phyloP scores from a whole-genome alignment of 176 grass and related monocot species.

The Cenchrus purpureus region DNA sequence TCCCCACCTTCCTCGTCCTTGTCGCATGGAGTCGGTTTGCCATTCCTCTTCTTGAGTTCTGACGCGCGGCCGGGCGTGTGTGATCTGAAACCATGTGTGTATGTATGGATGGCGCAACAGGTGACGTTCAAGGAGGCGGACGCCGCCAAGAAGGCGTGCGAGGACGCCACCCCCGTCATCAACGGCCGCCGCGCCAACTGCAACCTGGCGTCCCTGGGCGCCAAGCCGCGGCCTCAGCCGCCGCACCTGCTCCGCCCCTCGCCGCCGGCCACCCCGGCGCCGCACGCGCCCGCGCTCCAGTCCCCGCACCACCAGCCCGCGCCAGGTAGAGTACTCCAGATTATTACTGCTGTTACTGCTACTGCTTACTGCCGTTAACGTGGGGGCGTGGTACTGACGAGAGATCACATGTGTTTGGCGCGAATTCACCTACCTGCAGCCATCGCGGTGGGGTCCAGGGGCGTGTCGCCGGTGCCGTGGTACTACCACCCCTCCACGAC shows the following conservation, averaged over 20 bases:
- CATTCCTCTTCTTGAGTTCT: neutral
- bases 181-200: conserved; percentile 98
- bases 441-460: conserved; percentile 70
- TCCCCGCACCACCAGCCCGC: conserved; percentile 59
- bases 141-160: conserved; percentile 93
- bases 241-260: conserved; percentile 61
- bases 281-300: conserved; percentile 47
- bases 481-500: conserved; percentile 84
- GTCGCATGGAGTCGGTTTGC: neutral
- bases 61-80: neutral
- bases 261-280: conserved; percentile 61
- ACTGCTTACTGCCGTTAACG: neutral
- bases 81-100: neutral
- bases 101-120: conserved; percentile 20
- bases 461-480: conserved; percentile 77
- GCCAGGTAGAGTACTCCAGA: conserved; percentile 29
- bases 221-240: conserved; percentile 66
- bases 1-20: neutral
- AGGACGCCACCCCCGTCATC: conserved; percentile 84
- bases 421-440: conserved; percentile 48
- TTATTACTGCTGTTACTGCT: neutral
- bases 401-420: conserved; percentile 28
- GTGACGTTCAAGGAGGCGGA: conserved; percentile 98
- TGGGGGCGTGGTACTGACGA: conserved; percentile 24
- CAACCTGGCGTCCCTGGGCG: conserved; percentile 98